These are phyloP conservation scores for Ustilago nuda DNA, from an alignment of 1,284 basidiomycete genomes.

Conservation along the genomic window DNA sequence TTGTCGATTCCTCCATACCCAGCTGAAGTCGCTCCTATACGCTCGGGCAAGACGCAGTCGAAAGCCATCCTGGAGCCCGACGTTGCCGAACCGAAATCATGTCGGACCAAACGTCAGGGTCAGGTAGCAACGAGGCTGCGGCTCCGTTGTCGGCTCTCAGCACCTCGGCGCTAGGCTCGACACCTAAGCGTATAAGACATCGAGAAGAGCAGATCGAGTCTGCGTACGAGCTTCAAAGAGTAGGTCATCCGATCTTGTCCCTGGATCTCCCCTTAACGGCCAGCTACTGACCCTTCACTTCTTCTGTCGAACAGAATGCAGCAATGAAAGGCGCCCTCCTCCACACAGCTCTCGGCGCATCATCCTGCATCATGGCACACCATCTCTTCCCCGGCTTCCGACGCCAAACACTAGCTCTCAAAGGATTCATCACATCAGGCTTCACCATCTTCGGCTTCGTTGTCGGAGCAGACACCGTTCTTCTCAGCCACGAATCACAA, in stretches of 20 bases:
- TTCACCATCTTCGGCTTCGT: slow-evolving; percentile 64
- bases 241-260: slow-evolving; percentile 18
- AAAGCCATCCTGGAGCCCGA: not conserved
- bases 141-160: slow-evolving; percentile 33
- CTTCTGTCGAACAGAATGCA: slow-evolving; percentile 41
- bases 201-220: slow-evolving; percentile 56
- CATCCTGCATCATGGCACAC: slow-evolving; percentile 53
- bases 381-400: slow-evolving; percentile 62
- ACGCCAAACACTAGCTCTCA: slow-evolving; percentile 60
- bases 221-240: slow-evolving; percentile 61
- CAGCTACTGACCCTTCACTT: not conserved
- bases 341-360: slow-evolving; percentile 54
- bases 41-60: not conserved
- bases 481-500: slow-evolving; percentile 57
- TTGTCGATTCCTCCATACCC: not conserved
- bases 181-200: slow-evolving; percentile 53
- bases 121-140: slow-evolving; percentile 18
- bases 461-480: slow-evolving; percentile 60
- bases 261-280: not conserved
- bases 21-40: not conserved
- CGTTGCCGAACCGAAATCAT: not conserved
- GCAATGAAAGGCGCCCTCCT: slow-evolving; percentile 55
- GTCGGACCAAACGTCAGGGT: slow-evolving; percentile 14
- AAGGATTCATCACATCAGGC: slow-evolving; percentile 59
- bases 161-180: slow-evolving; percentile 34